Evolutionary conservation across 176 grass and related monocot genomes (phyloP).

Genomic region (Phoenix dactylifera): DNA sequence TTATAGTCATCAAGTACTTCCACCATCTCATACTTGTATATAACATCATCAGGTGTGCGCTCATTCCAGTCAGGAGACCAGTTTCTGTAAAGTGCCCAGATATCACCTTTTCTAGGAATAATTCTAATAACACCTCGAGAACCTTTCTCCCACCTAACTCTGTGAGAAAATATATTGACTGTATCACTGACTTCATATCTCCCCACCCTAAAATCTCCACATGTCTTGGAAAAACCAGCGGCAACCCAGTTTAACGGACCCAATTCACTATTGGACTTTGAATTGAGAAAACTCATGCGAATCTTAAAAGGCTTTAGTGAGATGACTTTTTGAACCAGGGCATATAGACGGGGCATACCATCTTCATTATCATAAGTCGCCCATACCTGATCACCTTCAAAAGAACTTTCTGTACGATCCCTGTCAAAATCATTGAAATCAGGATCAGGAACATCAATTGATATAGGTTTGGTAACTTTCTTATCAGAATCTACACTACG

Average conservation of each 20-base stretch:
- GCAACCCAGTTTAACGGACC: constrained; percentile 53
- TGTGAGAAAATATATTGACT: constrained; percentile 66
- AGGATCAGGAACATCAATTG: constrained; percentile 52
- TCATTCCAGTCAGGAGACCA: constrained; percentile 64
- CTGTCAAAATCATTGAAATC: constrained; percentile 70
- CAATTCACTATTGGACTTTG: constrained; percentile 61
- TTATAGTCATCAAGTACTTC: constrained; percentile 46
- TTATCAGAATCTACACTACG: constrained; percentile 12
- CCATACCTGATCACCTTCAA: constrained; percentile 56
- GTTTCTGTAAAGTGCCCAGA: constrained; percentile 54
- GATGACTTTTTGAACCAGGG: constrained; percentile 54
- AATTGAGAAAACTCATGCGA: constrained; percentile 65
- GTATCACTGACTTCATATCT: constrained; percentile 56
- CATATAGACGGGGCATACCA: constrained; percentile 63
- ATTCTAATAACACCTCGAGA: constrained; percentile 54
- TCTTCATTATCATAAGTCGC: constrained; percentile 64
- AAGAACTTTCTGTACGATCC: constrained; percentile 51
- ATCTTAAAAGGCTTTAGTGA: constrained; percentile 54
- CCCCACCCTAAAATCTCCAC: constrained; percentile 60
- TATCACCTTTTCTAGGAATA: constrained; percentile 55
- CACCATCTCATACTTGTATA: constrained; percentile 56
- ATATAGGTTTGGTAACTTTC: constrained; percentile 8
- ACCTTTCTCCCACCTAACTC: constrained; percentile 45
- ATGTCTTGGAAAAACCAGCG: constrained; percentile 57
- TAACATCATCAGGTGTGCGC: constrained; percentile 44